Base-by-base conservation (phyloP, 1,284 basidiomycete species). In the Hemileia vastatrix region DNA sequence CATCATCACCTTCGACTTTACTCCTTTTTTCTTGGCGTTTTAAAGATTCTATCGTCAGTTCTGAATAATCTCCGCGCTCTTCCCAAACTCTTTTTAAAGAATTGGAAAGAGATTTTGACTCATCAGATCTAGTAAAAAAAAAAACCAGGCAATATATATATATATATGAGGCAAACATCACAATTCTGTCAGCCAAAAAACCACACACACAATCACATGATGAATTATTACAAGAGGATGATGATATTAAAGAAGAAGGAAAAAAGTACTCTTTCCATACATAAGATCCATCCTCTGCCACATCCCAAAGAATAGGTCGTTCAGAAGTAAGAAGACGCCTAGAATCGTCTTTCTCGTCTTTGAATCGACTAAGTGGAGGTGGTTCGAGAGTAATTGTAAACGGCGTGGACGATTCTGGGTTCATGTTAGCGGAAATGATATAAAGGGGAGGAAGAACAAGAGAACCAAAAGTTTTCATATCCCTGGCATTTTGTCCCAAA, bases 21-120 rank as follows among this genome's bases (percentile, higher is more conserved):
- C n/a, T n/a, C n/a, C n/a, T n/a, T n/a, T n/a, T n/a, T n/a, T n/a
- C n/a, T n/a, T n/a, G n/a, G n/a, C n/a, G n/a, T n/a, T n/a, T n/a
- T n/a, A n/a, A n/a, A 6, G 19, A 54, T 31, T 62, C 53, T 21
- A 62, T 54, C 8, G 60, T 55, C 33, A 62, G 52, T 49, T 62
- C 52, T 32, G 60, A 62, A 21, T 55, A 62, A 40, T 62, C 60
- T 9, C 60, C 60, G 6, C 60, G 60, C 33, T 62, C 60, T 40
- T 48, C 19, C 60, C 60, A 62, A 6, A 62, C 43, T 3, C 60
- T 43, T 54, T 49, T 31, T 23, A 62, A 44, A 32, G 49, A 31
- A 9, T 43, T 45, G 18, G 60, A 49, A 13, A 62, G 19, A 27
- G 45, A 15, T 32, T 52, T 49, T 6, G 60, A 13, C 19, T 62